A percentile compares a stretch with the other conserved stretches of the same genome.
These are phyloP conservation scores for Macrophomina pseudophaseolina DNA, from an alignment of 2,329 filamentous ascomycete genomes.

Conservation along the genomic window DNA sequence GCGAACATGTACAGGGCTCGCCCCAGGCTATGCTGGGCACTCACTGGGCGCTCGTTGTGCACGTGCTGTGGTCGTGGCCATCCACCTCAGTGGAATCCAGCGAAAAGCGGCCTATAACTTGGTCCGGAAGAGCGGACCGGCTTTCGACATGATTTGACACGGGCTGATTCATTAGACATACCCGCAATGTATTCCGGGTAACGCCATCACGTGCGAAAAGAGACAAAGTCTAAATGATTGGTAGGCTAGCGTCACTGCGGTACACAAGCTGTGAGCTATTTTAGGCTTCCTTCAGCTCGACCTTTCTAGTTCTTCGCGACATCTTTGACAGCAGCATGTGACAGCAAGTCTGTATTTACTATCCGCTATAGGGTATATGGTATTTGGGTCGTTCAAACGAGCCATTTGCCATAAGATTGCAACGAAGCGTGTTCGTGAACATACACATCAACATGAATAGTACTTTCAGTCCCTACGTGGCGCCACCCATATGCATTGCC, in stretches of 20 bases:
- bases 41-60: background rate
- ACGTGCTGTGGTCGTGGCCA: background rate
- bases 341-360: conserved; percentile 25
- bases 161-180: too few species aligned
- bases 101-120: too few species aligned
- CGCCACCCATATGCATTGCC: conserved; percentile 21
- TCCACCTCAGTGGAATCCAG: too few species aligned
- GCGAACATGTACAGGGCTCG: background rate
- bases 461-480: conserved; percentile 22
- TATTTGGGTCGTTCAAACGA: conserved; percentile 9
- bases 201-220: too few species aligned
- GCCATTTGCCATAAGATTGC: conserved; percentile 21
- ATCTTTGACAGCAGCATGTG: background rate
- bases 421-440: conserved; percentile 24
- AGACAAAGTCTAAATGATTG: too few species aligned
- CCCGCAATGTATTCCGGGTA: too few species aligned
- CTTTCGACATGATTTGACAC: too few species aligned
- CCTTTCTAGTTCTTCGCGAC: too few species aligned
- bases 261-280: too few species aligned
- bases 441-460: conserved; percentile 23
- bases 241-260: too few species aligned
- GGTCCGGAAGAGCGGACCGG: too few species aligned
- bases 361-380: conserved; percentile 24
- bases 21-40: background rate
- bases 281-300: too few species aligned